Evolutionary conservation across 2,329 filamentous ascomycete genomes (phyloP).

Genomic region (Trichoderma koningiopsis): DNA sequence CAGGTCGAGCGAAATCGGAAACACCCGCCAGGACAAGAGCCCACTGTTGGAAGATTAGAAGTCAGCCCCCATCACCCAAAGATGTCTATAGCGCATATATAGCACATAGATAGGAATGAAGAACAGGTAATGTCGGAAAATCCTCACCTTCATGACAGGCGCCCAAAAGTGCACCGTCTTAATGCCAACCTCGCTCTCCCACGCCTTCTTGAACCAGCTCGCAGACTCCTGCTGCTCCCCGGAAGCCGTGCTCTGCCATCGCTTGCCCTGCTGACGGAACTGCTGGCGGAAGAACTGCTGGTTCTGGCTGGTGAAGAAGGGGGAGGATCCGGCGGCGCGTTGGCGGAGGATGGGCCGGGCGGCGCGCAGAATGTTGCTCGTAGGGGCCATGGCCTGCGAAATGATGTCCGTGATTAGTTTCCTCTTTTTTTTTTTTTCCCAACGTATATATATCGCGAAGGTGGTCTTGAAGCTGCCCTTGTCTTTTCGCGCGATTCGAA

Average conservation of each 20-base stretch:
- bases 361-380: conserved; percentile 55
- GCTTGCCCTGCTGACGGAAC: conserved; percentile 50
- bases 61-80: not conserved
- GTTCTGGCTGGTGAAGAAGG: conserved; percentile 28
- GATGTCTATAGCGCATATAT: not conserved
- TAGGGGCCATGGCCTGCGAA: conserved; percentile 45
- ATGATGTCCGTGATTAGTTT: not conserved
- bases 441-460: not conserved
- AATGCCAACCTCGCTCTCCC: conserved; percentile 77
- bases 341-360: conserved; percentile 60
- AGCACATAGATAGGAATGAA: not conserved
- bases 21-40: conserved; percentile 88
- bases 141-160: conserved; percentile 77
- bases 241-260: conserved; percentile 70
- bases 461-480: not conserved
- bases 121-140: not conserved
- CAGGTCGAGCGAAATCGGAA: conserved; percentile 87
- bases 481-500: not conserved
- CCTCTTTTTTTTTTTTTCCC: not conserved
- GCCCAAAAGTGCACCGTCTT: conserved; percentile 99
- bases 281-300: conserved; percentile 55
- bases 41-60: conserved; percentile 61
- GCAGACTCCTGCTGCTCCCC: conserved; percentile 43
- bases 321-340: conserved; percentile 50
- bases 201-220: conserved; percentile 75